A percentile compares a stretch with the other conserved stretches of the same genome.
Evolutionary conservation across 1,139 yeast genomes (phyloP).

Genomic region (Blastobotrys malaysiensis): DNA sequence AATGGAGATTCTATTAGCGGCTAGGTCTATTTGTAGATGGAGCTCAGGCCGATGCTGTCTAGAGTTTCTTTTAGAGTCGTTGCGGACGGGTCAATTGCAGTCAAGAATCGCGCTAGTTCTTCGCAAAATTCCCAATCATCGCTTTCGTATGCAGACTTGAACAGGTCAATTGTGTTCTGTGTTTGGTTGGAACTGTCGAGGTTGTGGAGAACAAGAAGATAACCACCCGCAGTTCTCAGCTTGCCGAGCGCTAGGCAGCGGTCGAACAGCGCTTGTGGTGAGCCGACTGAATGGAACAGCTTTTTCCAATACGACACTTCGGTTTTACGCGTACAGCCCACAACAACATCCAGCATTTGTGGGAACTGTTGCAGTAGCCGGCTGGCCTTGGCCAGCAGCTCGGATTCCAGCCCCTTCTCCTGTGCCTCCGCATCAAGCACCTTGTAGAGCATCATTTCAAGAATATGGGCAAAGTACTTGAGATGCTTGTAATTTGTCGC

Average conservation of each 20-base stretch:
- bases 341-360: constrained; percentile 43
- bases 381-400: constrained; percentile 21
- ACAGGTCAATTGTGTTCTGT: constrained; percentile 29
- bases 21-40: not conserved
- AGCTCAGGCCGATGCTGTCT: constrained; percentile 13
- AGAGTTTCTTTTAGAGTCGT: constrained; percentile 16
- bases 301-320: constrained; percentile 58
- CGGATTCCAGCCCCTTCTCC: constrained; percentile 21
- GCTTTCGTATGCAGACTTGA: constrained; percentile 31
- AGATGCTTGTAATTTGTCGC: constrained; percentile 39
- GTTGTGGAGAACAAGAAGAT: constrained; percentile 35
- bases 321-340: constrained; percentile 59
- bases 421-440: constrained; percentile 30
- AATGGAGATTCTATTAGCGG: not conserved
- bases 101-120: constrained; percentile 37
- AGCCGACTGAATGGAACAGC: constrained; percentile 42
- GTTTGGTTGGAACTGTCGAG: constrained; percentile 17
- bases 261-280: constrained; percentile 37
- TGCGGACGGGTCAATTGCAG: constrained; percentile 34
- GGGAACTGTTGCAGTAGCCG: constrained; percentile 33
- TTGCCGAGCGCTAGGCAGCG: constrained; percentile 32
- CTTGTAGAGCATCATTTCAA: constrained; percentile 43
- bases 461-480: constrained; percentile 44
- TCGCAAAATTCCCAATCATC: constrained; percentile 37
- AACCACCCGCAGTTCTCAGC: constrained; percentile 40